These are phyloP conservation scores for Serendipita sp. DNA, from an alignment of 768 basidiomycete species.

Conservation along the genomic window DNA sequence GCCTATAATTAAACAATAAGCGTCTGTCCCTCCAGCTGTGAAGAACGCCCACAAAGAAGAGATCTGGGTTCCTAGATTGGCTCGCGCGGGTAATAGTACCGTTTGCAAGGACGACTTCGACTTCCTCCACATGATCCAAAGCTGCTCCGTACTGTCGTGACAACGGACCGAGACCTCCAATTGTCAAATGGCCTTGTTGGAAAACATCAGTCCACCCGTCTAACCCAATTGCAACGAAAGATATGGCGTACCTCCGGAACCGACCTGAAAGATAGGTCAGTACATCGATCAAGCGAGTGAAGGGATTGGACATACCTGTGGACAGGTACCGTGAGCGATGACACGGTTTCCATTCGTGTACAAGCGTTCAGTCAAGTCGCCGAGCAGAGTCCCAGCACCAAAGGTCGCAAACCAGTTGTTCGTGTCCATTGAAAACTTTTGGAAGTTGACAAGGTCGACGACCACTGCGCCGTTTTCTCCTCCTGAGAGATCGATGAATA, in stretches of 20 bases:
- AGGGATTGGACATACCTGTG: conserved; percentile 20
- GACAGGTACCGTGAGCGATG: conserved; percentile 21
- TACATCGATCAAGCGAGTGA: too few relatives aligned
- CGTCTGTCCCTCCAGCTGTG: neutral
- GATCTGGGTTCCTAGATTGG: conserved; percentile 16
- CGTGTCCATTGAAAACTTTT: conserved; percentile 18
- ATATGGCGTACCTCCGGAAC: conserved; percentile 3
- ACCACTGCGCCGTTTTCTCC: conserved; percentile 20
- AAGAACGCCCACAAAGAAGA: conserved; percentile 15
- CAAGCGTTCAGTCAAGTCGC: conserved; percentile 16
- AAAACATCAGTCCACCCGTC: neutral
- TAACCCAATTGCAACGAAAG: neutral
- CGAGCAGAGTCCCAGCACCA: conserved; percentile 17
- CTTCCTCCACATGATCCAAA: conserved; percentile 19
- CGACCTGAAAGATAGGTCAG: conserved; percentile 18
- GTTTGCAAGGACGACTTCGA: conserved; percentile 18
- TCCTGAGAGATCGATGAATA: conserved; percentile 1
- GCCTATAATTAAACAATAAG: conserved; percentile 12
- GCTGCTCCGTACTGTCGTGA: conserved; percentile 17
- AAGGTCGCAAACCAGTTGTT: conserved; percentile 17
- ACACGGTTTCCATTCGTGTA: conserved; percentile 15
- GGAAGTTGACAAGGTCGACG: conserved; percentile 19
- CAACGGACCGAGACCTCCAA: conserved; percentile 15
- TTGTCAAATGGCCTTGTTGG: neutral
- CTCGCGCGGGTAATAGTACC: conserved; percentile 15